These are phyloP conservation scores for Leishmania amazonensis DNA, from an alignment of 208 protist genomes.

Conservation along the genomic window DNA sequence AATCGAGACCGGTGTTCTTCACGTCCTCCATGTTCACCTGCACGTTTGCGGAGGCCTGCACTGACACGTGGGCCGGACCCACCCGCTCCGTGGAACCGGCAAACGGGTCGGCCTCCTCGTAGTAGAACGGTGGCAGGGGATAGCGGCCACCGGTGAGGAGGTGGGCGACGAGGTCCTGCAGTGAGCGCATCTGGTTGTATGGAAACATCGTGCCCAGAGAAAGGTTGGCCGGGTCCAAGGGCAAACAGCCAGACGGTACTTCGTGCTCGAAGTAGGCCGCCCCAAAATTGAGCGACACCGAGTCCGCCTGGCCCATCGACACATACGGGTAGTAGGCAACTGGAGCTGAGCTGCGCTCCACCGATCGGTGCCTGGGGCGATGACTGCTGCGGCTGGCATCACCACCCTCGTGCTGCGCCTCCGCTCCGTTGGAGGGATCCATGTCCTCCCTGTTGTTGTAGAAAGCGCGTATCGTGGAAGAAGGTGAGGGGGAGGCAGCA, in stretches of 20 bases:
- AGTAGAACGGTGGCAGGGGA: constrained; percentile 81
- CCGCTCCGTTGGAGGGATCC: background rate
- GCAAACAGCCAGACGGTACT: constrained; percentile 66
- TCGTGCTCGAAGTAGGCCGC: constrained; percentile 87
- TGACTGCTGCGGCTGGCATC: background rate
- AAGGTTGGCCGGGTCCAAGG: constrained; percentile 81
- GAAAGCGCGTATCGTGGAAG: background rate
- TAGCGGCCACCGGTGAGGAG: constrained; percentile 61
- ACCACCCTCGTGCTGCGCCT: background rate
- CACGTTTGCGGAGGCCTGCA: constrained; percentile 68
- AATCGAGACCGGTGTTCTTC: constrained; percentile 69
- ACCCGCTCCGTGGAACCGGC: constrained; percentile 64
- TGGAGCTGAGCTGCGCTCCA: constrained; percentile 5
- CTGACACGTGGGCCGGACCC: constrained; percentile 87
- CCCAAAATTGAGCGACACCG: constrained; percentile 86
- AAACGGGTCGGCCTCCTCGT: constrained; percentile 89
- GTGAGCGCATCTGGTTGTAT: constrained; percentile 89
- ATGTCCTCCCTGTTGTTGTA: constrained; percentile 6
- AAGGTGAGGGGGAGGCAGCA: constrained; percentile 15
- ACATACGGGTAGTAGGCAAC: constrained; percentile 76
- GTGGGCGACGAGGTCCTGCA: constrained; percentile 83
- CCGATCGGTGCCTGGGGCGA: background rate
- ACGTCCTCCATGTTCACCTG: constrained; percentile 76
- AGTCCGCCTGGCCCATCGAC: constrained; percentile 63
- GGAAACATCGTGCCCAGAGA: constrained; percentile 76